phyloP scores from a whole-genome alignment of 2,329 filamentous ascomycete genomes.

The Amylocarpus encephaloides region DNA sequence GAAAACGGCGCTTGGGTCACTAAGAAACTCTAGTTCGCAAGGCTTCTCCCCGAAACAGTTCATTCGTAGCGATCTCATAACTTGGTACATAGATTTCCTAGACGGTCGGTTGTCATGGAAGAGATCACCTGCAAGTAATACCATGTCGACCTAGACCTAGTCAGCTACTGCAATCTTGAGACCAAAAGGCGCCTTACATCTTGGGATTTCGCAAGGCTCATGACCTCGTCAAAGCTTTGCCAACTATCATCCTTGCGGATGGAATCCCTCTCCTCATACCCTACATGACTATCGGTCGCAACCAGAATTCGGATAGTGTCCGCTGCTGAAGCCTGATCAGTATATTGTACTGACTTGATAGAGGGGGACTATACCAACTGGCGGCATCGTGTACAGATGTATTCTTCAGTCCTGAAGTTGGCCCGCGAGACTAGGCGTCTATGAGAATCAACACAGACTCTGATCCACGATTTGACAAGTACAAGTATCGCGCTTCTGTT shows the following conservation, averaged over 20 bases:
- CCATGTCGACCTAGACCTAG: constrained; percentile 72
- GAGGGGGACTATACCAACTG: not conserved
- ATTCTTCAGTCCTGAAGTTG: no score
- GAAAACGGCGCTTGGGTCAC: constrained; percentile 87
- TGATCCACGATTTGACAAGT: no score
- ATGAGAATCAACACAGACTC: no score
- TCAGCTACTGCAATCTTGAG: constrained; percentile 4
- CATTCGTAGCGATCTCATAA: constrained; percentile 88
- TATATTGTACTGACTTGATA: not conserved
- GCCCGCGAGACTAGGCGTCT: no score
- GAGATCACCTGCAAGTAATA: constrained; percentile 86
- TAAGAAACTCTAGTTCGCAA: constrained; percentile 89
- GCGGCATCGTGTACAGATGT: constrained; percentile 21
- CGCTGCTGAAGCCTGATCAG: constrained; percentile 32
- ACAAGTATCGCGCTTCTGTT: not conserved
- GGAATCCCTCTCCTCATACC: constrained; percentile 87
- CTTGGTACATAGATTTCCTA: constrained; percentile 91
- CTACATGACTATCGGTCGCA: constrained; percentile 96
- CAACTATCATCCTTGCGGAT: constrained; percentile 97
- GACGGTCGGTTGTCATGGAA: constrained; percentile 99
- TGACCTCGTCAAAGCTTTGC: constrained; percentile 91
- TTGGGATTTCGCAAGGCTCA: constrained; percentile 76
- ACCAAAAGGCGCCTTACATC: constrained; percentile 49
- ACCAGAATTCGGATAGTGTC: constrained; percentile 94
- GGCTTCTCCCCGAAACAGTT: constrained; percentile 95